Evolutionary conservation across 495 filamentous ascomycete genomes (phyloP).

Genomic region (Hypoxylon lienhwacheense): DNA sequence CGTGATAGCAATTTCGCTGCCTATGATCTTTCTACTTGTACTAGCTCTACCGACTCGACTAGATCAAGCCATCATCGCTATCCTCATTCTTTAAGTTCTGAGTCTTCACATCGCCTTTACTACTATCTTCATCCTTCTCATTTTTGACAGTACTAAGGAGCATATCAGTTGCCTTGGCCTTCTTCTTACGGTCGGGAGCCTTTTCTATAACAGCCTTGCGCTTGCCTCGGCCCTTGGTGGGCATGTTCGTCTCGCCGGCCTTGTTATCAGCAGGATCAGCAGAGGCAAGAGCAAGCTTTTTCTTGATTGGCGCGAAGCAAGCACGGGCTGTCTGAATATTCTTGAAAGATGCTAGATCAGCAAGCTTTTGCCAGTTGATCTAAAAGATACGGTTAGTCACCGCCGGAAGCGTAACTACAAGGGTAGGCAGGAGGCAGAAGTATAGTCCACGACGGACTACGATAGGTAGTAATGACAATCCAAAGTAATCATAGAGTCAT

Average conservation of each 20-base stretch:
- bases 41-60: too few relatives aligned
- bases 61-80: too few relatives aligned
- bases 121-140: not conserved
- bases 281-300: constrained; percentile 14
- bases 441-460: not conserved
- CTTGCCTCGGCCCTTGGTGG: constrained; percentile 7
- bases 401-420: too few relatives aligned
- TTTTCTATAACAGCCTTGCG: not conserved
- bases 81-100: not conserved
- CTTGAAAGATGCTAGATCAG: constrained; percentile 22
- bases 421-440: too few relatives aligned
- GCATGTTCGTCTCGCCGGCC: not conserved
- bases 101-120: not conserved
- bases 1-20: too few relatives aligned
- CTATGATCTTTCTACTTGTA: too few relatives aligned
- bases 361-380: constrained; percentile 26
- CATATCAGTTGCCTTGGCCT: not conserved
- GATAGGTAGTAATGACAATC: not conserved
- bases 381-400: constrained; percentile 2
- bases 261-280: not conserved
- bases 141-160: not conserved
- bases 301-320: constrained; percentile 20
- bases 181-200: constrained; percentile 6
- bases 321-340: constrained; percentile 9
- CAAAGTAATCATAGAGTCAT: not conserved